Evolutionary conservation across 225 moss, liverwort and hornwort genomes (phyloP).

Genomic region (Antitrichia curtipendula): DNA sequence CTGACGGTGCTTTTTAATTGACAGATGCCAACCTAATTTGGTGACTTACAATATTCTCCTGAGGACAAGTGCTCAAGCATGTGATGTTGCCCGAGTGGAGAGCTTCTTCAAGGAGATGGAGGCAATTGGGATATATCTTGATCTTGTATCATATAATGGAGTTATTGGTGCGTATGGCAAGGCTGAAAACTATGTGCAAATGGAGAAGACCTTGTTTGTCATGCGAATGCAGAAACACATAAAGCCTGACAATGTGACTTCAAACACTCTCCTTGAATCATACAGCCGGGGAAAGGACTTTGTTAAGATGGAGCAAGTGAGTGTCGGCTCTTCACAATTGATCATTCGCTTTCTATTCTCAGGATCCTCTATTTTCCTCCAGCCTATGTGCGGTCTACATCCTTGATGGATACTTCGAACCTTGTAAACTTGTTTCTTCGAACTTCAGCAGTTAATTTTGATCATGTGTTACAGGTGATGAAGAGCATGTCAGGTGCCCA

Average conservation of each 20-base stretch:
- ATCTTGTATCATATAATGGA: slow-evolving; percentile 71
- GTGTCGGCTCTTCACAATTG: background rate
- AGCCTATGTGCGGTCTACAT: background rate
- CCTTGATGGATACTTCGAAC: background rate
- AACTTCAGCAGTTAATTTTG: background rate
- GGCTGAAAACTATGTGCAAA: slow-evolving; percentile 46
- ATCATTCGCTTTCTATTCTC: background rate
- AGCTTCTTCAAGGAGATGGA: slow-evolving; percentile 58
- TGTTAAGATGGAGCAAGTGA: slow-evolving; percentile 82
- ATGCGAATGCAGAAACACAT: slow-evolving; percentile 60
- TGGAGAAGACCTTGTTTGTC: slow-evolving; percentile 58
- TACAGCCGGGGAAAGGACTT: slow-evolving; percentile 73
- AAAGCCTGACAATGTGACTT: slow-evolving; percentile 73
- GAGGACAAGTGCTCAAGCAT: slow-evolving; percentile 70
- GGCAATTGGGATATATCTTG: slow-evolving; percentile 26
- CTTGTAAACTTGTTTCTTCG: background rate
- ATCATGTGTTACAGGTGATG: slow-evolving; percentile 32
- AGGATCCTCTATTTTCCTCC: background rate
- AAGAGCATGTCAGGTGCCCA: slow-evolving; percentile 38
- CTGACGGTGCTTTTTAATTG: background rate
- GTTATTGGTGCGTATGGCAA: slow-evolving; percentile 77
- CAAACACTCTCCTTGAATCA: slow-evolving; percentile 67
- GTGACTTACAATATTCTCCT: slow-evolving; percentile 91
- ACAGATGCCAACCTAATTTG: slow-evolving; percentile 72
- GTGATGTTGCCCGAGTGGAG: slow-evolving; percentile 37